A percentile compares a stretch with the other conserved stretches of the same genome.
Evolutionary conservation across 2,329 filamentous ascomycete genomes (phyloP).

Genomic region (Aspergillus bombycis): DNA sequence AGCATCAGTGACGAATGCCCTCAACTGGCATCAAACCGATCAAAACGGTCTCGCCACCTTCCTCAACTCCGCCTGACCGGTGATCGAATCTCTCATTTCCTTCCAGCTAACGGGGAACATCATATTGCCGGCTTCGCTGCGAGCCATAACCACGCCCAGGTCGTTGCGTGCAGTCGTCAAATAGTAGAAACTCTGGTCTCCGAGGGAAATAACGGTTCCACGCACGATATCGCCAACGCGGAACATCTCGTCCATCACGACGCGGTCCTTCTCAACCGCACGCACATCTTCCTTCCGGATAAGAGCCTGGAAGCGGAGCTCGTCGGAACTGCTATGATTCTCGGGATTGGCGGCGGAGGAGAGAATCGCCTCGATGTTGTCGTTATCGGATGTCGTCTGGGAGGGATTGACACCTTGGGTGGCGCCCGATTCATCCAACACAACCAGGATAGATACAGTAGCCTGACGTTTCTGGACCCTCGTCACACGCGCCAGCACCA

Average conservation of each 20-base stretch:
- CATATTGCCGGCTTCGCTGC: conserved; percentile 81
- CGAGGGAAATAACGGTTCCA: conserved; percentile 84
- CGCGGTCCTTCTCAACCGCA: conserved; percentile 93
- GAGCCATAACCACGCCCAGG: conserved; percentile 90
- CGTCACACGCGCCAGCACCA: conserved; percentile 82
- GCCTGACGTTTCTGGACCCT: conserved; percentile 85
- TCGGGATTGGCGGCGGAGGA: conserved; percentile 43
- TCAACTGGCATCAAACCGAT: conserved; percentile 32
- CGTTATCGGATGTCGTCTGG: conserved; percentile 37
- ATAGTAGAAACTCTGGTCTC: conserved; percentile 95
- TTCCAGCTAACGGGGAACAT: conserved; percentile 96
- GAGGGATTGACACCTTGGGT: conserved; percentile 23
- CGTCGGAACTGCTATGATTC: conserved; percentile 59
- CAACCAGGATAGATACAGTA: conserved; percentile 81
- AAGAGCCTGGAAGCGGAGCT: conserved; percentile 74
- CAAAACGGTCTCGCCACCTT: conserved; percentile 94
- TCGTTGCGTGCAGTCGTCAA: conserved; percentile 90
- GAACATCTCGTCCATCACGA: conserved; percentile 88
- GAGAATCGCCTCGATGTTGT: conserved; percentile 42
- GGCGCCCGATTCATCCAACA: conserved; percentile 57
- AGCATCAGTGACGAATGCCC: background rate
- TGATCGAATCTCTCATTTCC: conserved; percentile 85
- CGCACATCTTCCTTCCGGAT: conserved; percentile 89
- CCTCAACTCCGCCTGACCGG: conserved; percentile 73
- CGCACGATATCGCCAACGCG: conserved; percentile 89